Base-by-base conservation (phyloP, 78 protist species). In the Andalucia godoyi region DNA sequence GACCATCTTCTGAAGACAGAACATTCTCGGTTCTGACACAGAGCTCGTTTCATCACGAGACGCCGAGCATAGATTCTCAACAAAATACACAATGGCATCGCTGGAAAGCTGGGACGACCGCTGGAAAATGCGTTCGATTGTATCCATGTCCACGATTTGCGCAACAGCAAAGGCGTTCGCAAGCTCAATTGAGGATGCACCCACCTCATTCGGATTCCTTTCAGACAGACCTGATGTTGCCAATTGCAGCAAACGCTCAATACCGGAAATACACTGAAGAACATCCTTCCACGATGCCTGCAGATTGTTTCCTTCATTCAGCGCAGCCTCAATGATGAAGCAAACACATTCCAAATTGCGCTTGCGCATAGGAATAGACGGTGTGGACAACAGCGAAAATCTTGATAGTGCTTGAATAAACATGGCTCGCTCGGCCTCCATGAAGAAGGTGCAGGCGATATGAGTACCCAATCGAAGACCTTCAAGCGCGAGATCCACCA, bases 1-100 rank as follows among this genome's bases (percentile, higher is more conserved):
- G 17, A 91, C 89, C 18, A 87, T 25, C 70, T 96, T 96, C 64
- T 89, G 92, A 29, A 96, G 76, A 8, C 66, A 39, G 66, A 78
- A 96, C 49, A 86, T 86, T 21, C 96, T 86, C 53, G 95, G 86
- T 3, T 25, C 30, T 36, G 4, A 8, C 66, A 9, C 10, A 21
- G 23, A 17, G 6, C 55, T 29, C 47, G 91, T 66, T 67, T 94
- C 98, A n/a, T 80, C 93, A 1, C 50, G 30, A 0, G 89, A 58
- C 32, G 87, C 89, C 2, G 34, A 65, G 38, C 89, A 75, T 27
- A 93, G 78, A 36, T 55, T 32, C 32, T 77, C 69, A n/a, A 87
- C 90, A 64, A 93, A 89, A 63, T 75, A 62, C 5, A 84, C 80
- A 4, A 93, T 79, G 10, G 97, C 95, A 2, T 72, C 49, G 25